Evolutionary conservation across 768 basidiomycete species (phyloP), one percentile per base, ranked within the genome.

Genomic region (Macrolepiota albuminosa): DNA sequence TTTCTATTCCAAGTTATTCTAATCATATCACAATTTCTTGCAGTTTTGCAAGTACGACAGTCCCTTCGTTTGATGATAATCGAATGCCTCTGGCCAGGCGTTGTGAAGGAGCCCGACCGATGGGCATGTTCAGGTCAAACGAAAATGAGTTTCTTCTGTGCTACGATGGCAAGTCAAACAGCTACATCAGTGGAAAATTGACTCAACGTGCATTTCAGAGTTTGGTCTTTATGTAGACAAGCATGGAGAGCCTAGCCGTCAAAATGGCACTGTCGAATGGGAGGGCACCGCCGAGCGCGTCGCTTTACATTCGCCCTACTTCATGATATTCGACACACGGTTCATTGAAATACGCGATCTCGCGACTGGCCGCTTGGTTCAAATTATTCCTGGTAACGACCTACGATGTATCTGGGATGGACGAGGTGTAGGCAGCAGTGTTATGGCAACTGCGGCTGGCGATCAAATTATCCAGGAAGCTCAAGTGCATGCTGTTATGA

Each of bases 161-260:
- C 70, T 98, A 97, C 67, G 89, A 95, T 70, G 92, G 95, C 93
- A 65, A 62, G 84, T 66, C 57, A 47, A n/a, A 3, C 16, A 9
- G 37, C 48, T 5, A 34, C 56, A 16, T 52, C 18, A 4, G 16
- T 5, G 14, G 11, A 16, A 7, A 40, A 46, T 37, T 14, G 9
- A 43, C 43, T 33, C 57, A 14, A 60, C 45, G 16, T 57, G 49
- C 42, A 45, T 14, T 61, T 29, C 66, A 93, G 93, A 95, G 73
- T 97, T 98, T 63, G 96, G 95, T 11, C 78, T 98, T 46, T 98
- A 94, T 67, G 94, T 98, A 49, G 88, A 96, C 73, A 89, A 93
- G 53, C 94, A 96, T 62, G 96, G 96, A 42, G 88, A 90, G 55
- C 94, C 93, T 1, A 91, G 87, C 68, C 87, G 92, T 29, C 72